Evolutionary conservation across 306 rosid species (phyloP), one percentile per base, ranked within the genome.

Genomic region (Glycine soja): DNA sequence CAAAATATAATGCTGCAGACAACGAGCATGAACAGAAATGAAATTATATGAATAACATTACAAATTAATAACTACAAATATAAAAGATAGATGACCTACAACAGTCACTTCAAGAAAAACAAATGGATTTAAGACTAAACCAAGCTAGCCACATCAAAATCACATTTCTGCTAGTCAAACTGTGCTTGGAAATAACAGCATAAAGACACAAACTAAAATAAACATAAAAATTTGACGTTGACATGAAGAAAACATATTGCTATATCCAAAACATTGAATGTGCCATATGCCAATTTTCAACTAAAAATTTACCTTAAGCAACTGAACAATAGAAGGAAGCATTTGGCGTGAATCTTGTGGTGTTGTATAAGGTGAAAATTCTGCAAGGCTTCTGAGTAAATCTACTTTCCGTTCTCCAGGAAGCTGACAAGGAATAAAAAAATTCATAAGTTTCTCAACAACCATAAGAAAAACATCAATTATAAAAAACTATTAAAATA

Each of bases 321-420:
- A 89, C 85, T 93, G 97, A 86, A 93, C 97, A 83, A 96, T 82
- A 16, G 96, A 89, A 75, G 99, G 98, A 83, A 96, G 99, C 79
- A 93, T 89, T 88, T 92, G 99, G 10, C 99, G 98, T 15, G 99
- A 96, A 85, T 96, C 99, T 86, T 88, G 98, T 10, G 98, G 97
- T 3, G 91, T 84, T 54, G 98, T 89, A 80, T 84, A 96, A 38
- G 97, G 98, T 57, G 99, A 92, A 84, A 93, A 85, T 88, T 96
- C 97, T 42, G 99, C 99, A 72, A 96, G 97, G 80, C 90, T 91
- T 88, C 93, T 92, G 68, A 96, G 98, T 86, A 96, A 86, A 88
- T 96, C 97, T 72, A 92, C 90, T 86, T 94, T 93, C 52, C 97
- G 90, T 59, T 96, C 98, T 85, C 90, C 99, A 53, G 98, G 97